Conservation (phyloP, 164 flowering plant species). For the Nymphaea thermarum region DNA sequence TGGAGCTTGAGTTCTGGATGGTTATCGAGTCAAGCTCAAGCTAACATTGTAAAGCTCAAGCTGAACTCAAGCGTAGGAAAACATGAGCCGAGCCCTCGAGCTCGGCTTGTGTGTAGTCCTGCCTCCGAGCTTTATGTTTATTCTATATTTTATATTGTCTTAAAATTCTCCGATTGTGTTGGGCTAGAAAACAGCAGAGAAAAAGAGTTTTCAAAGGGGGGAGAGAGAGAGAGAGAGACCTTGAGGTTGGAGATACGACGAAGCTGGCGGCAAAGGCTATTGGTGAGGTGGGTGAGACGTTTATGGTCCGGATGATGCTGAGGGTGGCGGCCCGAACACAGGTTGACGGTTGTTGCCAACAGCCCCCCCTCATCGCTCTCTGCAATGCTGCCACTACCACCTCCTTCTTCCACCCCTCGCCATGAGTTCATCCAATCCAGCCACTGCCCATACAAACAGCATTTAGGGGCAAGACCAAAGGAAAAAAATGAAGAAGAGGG, state of each 20-base stretch:
- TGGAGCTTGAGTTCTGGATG: too few species aligned
- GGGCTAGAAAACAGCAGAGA: too few species aligned
- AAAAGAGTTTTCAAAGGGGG: neutral
- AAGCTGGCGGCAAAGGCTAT: constrained; percentile 19
- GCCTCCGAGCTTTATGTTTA: too few species aligned
- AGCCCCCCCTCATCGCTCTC: constrained; percentile 22
- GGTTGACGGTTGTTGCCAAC: constrained; percentile 18
- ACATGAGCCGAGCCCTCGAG: too few species aligned
- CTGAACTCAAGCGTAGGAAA: too few species aligned
- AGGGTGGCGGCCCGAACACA: constrained; percentile 16
- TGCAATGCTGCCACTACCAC: constrained; percentile 14
- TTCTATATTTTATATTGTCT: too few species aligned
- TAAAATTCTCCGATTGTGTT: too few species aligned
- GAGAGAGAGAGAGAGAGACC: constrained; percentile 5
- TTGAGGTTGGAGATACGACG: constrained; percentile 9
- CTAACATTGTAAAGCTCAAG: too few species aligned
- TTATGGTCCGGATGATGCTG: constrained; percentile 14
- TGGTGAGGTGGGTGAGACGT: constrained; percentile 18
- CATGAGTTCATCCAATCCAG: constrained; percentile 36
- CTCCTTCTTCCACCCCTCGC: constrained; percentile 2
- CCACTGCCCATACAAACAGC: constrained; percentile 33
- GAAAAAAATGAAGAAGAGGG: too few species aligned
- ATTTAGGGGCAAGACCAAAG: too few species aligned
- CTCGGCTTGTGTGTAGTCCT: too few species aligned
- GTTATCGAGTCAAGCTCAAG: too few species aligned